Evolutionary conservation across 2,329 filamentous ascomycete genomes (phyloP), one percentile per base, ranked within the genome.

Genomic region (Shiraia sp.): DNA sequence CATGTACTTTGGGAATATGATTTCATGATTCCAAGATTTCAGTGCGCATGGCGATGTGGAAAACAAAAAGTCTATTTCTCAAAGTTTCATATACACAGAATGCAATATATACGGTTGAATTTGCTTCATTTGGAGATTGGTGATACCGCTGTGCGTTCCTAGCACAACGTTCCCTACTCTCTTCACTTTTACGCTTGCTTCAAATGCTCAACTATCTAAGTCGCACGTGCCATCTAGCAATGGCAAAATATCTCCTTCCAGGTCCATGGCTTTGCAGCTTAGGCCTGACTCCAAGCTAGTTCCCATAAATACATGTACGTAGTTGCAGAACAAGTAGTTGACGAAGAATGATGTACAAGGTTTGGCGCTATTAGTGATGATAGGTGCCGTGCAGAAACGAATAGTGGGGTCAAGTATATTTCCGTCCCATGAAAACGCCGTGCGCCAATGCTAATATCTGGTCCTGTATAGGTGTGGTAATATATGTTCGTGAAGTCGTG

Each of bases 401-500:
- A 38, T 10, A 8, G 30, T 42, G 19, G 24, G 17, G 28, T 15
- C 27, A 23, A 17, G 19, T n/a, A 28, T 31, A 26, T 13, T 13
- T 7, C 16, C 17, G 17, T 29, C 31, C 23, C 39, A 42, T 13
- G 17, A 36, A 19, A 53, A 53, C 49, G 47, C 45, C 47, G 31
- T 53, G 51, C 46, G 40, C 53, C 51, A 34, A 51, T 57, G 52
- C 53, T 55, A 47, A 51, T 55, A 50, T 47, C 33, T 29, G 28
- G 33, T 44, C 45, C 43, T 44, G 33, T 40, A 44, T 38, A 42
- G 39, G 33, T 47, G 36, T 49, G 43, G 36, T 47, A 40, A 44
- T 36, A 34, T 53, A 32, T 53, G 40, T 55, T 63, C 59, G 47
- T 65, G 45, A 61, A 39, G 46, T 65, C 61, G 47, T 42, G 49